These are phyloP conservation scores for Vitis rupestris DNA, from an alignment of 164 flowering plant species.

Conservation along the genomic window DNA sequence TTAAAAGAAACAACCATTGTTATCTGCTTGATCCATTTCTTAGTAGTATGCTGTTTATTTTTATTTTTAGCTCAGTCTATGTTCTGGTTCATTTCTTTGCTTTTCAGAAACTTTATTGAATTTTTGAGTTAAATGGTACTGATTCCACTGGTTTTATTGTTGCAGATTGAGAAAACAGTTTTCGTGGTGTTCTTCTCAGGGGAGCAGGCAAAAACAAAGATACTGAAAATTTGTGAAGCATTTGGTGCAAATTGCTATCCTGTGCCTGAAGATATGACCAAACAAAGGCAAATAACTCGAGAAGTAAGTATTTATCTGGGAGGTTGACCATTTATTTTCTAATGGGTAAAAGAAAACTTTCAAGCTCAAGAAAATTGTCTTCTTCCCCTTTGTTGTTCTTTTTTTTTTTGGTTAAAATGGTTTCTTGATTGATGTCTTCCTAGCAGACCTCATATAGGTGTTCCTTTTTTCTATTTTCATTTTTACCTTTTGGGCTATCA, in stretches of 20 bases:
- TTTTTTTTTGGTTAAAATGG: neutral
- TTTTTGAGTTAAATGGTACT: neutral
- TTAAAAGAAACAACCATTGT: too few relatives aligned
- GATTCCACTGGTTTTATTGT: neutral
- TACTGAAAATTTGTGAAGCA: constrained; percentile 95
- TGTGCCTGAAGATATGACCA: constrained; percentile 84
- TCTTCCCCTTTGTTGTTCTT: neutral
- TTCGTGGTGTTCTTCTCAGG: constrained; percentile 98
- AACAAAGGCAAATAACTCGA: constrained; percentile 79
- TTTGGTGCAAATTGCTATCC: constrained; percentile 99
- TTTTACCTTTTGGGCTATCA: too few relatives aligned
- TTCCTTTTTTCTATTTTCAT: too few relatives aligned
- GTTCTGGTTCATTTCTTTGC: too few relatives aligned
- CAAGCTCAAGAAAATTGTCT: neutral
- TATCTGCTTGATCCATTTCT: neutral
- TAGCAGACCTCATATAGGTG: too few relatives aligned
- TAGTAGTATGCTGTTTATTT: neutral
- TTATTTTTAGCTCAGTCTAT: neutral
- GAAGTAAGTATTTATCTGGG: constrained; percentile 54
- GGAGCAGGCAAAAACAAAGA: constrained; percentile 90
- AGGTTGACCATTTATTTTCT: neutral
- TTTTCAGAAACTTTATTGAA: too few relatives aligned
- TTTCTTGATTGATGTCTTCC: too few relatives aligned
- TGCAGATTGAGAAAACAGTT: constrained; percentile 89
- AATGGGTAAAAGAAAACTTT: neutral